Evolutionary conservation across 768 basidiomycete species (phyloP), one percentile per base, ranked within the genome.

Genomic region (Suillus weaverae): DNA sequence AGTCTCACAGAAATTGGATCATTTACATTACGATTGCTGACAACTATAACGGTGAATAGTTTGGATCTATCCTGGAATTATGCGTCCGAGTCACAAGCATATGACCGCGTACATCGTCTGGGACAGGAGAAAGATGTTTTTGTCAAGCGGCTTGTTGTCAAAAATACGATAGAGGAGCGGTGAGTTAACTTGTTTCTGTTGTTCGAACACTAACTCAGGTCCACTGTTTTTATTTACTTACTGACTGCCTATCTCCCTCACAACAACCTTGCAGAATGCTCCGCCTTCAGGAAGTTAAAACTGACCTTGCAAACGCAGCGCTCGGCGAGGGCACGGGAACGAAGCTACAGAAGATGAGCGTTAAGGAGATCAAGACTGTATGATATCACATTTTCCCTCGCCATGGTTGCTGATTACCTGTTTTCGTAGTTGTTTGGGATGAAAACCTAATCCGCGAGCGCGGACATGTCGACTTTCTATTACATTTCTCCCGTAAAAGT

Each of bases 61-160:
- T 82, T 91, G 81, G 90, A 90, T 71, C 77, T 90, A 20, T 87
- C 87, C 33, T 91, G 89, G 89, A 90, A 89, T 69, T 89, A 84
- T 67, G 89, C 89, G 0, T 78, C 87, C 0, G 89, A 91, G 70
- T 85, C 86, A 0, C 90, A 91, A 68, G 89, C 89, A 6, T 81
- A 80, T 46, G 75, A 73, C 66, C 85, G 88, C 44, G 86, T 85
- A 14, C 88, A 90, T 74, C 85, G 89, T 30, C 84, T 89, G 53
- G 89, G 90, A 0, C 89, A 91, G 71, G 83, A 87, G 66, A 90
- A 90, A 70, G 76, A 83, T 35, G 90, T 91, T 2, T 84, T 80
- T 67, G 84, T 91, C 65, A 88, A 89, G 71, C 86, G 89, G 26
- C 77, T 90, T 3, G 84, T 90, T 13, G 84, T 91, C 9, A 79